phyloP scores from a whole-genome alignment of 2,329 filamentous ascomycete species.

The Pestalotiopsis sp. region DNA sequence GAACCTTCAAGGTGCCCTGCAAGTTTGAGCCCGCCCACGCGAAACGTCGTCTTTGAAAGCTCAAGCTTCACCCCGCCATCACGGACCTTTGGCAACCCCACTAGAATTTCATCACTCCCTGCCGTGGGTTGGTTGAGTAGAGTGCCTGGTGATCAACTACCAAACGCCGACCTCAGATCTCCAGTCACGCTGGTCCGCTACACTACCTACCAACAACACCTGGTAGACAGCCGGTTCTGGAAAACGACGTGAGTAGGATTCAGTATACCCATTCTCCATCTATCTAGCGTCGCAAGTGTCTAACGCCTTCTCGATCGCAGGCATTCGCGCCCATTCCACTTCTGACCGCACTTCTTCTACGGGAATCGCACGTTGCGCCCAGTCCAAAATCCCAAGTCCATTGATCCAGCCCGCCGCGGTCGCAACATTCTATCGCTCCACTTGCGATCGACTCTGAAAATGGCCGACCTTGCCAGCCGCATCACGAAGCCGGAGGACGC shows the following conservation, averaged over 20 bases:
- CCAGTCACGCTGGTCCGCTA: background rate
- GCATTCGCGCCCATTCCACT: background rate
- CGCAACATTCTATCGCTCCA: background rate
- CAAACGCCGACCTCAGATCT: background rate
- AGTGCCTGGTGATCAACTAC: background rate
- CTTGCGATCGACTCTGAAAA: constrained; percentile 22
- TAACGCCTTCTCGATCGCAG: background rate
- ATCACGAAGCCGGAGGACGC: constrained; percentile 45
- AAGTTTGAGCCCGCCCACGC: background rate
- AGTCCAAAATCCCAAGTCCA: background rate
- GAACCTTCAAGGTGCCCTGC: background rate
- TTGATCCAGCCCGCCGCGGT: background rate
- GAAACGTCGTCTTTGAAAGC: background rate
- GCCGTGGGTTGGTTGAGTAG: background rate
- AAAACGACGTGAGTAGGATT: background rate
- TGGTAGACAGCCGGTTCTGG: background rate
- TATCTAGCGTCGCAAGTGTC: background rate
- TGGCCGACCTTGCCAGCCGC: constrained; percentile 55
- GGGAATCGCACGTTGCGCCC: background rate
- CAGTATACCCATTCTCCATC: background rate
- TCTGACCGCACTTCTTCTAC: background rate
- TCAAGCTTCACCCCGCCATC: background rate
- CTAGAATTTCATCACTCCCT: background rate
- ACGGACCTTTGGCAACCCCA: background rate
- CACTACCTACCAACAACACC: background rate